phyloP scores from a whole-genome alignment of 352 stramenopile genomes.

The Globisporangium canariense region DNA sequence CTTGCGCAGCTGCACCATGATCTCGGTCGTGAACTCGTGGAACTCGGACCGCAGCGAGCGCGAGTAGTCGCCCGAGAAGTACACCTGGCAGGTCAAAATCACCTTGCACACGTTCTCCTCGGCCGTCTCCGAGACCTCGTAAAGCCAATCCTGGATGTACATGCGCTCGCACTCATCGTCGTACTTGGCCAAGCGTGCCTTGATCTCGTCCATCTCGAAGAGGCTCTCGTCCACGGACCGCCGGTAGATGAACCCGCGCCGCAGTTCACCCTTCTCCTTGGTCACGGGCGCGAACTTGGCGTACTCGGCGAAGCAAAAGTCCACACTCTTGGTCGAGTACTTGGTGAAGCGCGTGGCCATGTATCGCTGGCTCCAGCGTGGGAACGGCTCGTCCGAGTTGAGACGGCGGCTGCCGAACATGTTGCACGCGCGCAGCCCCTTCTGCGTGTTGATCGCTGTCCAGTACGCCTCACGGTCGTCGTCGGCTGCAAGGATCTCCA shows the following conservation, averaged over 20 bases:
- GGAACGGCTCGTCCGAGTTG: constrained; percentile 33
- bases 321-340: constrained; percentile 44
- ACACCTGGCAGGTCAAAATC: constrained; percentile 58
- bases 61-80: constrained; percentile 34
- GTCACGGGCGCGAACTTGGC: constrained; percentile 22
- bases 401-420: constrained; percentile 37
- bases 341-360: constrained; percentile 56
- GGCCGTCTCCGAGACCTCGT: constrained; percentile 57
- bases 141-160: constrained; percentile 69
- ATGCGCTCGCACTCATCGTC: constrained; percentile 43
- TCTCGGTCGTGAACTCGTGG: constrained; percentile 56
- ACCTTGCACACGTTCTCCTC: constrained; percentile 64
- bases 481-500: constrained; percentile 56
- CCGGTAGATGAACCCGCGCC: constrained; percentile 68
- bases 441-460: constrained; percentile 65
- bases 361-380: constrained; percentile 70
- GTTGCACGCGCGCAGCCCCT: constrained; percentile 47
- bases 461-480: constrained; percentile 67
- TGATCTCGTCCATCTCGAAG: constrained; percentile 36
- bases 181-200: constrained; percentile 43
- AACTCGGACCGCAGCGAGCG: constrained; percentile 44
- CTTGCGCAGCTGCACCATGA: constrained; percentile 48
- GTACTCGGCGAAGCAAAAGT: constrained; percentile 69
- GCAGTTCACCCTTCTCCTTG: constrained; percentile 18
- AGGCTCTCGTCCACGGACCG: constrained; percentile 62